Base-by-base conservation (phyloP, 2,329 filamentous ascomycete genomes). In the Colletotrichum sublineola region DNA sequence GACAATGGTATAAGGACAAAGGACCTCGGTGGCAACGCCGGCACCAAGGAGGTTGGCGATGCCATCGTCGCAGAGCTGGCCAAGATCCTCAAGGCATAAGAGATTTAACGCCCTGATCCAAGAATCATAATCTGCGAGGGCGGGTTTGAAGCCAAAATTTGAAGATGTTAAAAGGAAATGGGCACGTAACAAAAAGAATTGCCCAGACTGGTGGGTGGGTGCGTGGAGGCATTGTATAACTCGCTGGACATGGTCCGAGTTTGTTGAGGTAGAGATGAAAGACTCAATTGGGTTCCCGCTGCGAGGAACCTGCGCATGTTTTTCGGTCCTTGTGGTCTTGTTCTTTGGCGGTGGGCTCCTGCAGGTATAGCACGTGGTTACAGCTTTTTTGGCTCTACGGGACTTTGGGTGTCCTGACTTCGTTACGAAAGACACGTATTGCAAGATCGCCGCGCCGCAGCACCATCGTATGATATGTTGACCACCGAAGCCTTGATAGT, bases 11-110 rank as follows among this genome's bases (percentile, higher is more conserved):
- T 95, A 60, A 87, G 91, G 74, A 98, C 96, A 20, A 92, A 89
- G 80, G 96, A 98, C 81, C 93, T 98, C 76, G 94, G 94, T 60
- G 96, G 96, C 70, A 89, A 83, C 66, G 87, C 91, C 14, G 90
- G 87, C 75, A 98, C 96, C 6, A 85, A 74, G 68, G 73, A 74
- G 65, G 63, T 81, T 74, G 93, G 94, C 73, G 92, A 97, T 82
- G 93, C 93, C 2, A 87, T 96, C 75, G 92, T 90, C 2, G 88
- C 88, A 60, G 92, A 97, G 86, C 84, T 97, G 71, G 87, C 89
- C 81, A 90, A 89, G 81, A 83, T 95, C 63, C 86, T 96, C 77
- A 86, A 88, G 82, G 81, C 74, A 24, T 78, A 2, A 40, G 33
- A 6, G 5, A 24, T 24, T 14, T 4, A 24, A 31, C 50, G 29